Evolutionary conservation across 2,329 filamentous ascomycete species (phyloP), one percentile per base, ranked within the genome.

Genomic region (Magnaporthales sp.): DNA sequence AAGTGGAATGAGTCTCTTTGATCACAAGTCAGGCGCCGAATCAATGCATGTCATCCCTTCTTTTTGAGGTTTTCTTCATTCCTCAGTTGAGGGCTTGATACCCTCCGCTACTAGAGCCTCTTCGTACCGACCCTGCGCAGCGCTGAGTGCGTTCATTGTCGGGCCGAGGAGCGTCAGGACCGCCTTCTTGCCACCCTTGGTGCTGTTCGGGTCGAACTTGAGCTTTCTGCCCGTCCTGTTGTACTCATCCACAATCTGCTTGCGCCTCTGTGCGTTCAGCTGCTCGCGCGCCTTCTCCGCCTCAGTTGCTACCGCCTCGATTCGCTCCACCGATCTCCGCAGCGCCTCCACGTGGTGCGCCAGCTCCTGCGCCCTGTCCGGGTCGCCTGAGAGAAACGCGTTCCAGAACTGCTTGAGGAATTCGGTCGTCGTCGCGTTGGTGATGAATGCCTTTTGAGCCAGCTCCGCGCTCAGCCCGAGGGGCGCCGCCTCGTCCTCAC

Each of bases 401-500:
- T 87, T 85, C 94, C 94, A 99, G 80, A 99, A 99, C 76, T 98
- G 96, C 72, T 94, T 91, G n/a, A 99, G 81, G 73, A 98, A 99
- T 74, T 99, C 95, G 51, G 91, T 90, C 0, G 92, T 96, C 0
- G 95, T 99, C 66, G 93, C 93, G 75, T 98, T 93, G 0, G 94
- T 97, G 66, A 87, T 77, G 56, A 78, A 79, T 70, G 86, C 88
- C 66, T 85, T 85, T 60, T 88, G 82, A 4, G 85, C 80, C 24
- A 90, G 79, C 1, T 84, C 81, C 1, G 79, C 73, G 3, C 89
- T 80, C 27, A 89, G 72, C 11, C 82, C 80, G 87, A 83, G 90
- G 70, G 77, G 84, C 65, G 75, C 82, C 71, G 72, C 80, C 72
- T 77, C 79, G 72, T 80, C 85, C 67, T 77, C 75, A 58, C 76